phyloP scores from a whole-genome alignment of 768 basidiomycete genomes.

The Psilocybe cubensis region DNA sequence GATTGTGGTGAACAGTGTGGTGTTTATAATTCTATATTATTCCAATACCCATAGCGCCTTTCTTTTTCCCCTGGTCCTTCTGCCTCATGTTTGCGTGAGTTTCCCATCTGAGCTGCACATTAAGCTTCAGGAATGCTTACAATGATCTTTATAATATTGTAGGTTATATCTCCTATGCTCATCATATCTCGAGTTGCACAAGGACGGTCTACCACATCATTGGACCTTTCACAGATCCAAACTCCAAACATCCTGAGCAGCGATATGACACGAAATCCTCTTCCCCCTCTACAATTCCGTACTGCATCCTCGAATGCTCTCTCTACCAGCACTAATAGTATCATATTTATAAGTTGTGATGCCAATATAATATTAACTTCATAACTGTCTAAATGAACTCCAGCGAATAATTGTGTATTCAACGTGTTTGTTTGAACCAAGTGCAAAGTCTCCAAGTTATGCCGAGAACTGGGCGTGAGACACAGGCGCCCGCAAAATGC shows the following conservation, averaged over 20 bases:
- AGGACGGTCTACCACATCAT: not conserved
- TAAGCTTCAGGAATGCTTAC: not conserved
- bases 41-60: not conserved
- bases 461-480: too few relatives aligned
- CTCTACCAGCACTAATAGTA: too few relatives aligned
- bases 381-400: too few relatives aligned
- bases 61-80: constrained; percentile 3
- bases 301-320: too few relatives aligned
- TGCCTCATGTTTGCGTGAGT: constrained; percentile 7
- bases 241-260: not conserved
- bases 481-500: too few relatives aligned
- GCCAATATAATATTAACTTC: too few relatives aligned
- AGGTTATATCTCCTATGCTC: constrained; percentile 9
- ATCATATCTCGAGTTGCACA: constrained; percentile 5
- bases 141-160: not conserved
- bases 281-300: not conserved
- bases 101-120: not conserved
- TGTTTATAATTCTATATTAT: constrained; percentile 4
- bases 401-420: too few relatives aligned
- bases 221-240: not conserved
- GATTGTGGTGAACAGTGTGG: constrained; percentile 1
- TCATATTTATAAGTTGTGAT: too few relatives aligned
- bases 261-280: not conserved
- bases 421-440: too few relatives aligned
- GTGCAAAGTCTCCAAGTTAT: too few relatives aligned